Evolutionary conservation across 1,284 basidiomycete genomes (phyloP).

Genomic region (Microbotryum violaceum): DNA sequence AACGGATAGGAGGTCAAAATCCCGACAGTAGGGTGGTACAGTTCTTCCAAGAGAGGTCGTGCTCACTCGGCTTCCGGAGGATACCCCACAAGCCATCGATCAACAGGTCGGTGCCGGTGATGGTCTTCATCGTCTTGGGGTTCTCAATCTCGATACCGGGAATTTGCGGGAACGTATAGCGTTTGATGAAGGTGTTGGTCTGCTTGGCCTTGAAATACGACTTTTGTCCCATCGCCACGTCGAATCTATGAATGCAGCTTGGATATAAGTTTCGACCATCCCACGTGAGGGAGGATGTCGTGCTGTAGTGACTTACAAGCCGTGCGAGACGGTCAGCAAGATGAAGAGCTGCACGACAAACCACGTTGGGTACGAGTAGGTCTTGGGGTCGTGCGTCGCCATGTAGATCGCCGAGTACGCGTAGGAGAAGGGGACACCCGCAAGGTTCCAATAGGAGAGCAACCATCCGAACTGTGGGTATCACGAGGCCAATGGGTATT

Average conservation of each 20-base stretch:
- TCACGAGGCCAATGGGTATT: not conserved
- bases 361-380: conserved; percentile 75
- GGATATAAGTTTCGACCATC: conserved; percentile 10
- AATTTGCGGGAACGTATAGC: conserved; percentile 88
- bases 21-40: conserved; percentile 13
- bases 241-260: conserved; percentile 55
- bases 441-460: conserved; percentile 64
- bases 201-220: conserved; percentile 96
- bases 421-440: conserved; percentile 73
- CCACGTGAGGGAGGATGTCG: not conserved
- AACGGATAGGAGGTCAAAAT: conserved; percentile 1
- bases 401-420: conserved; percentile 97
- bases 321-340: conserved; percentile 77
- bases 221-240: conserved; percentile 94
- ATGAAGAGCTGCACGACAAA: conserved; percentile 63
- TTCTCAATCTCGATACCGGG: conserved; percentile 80
- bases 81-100: conserved; percentile 85
- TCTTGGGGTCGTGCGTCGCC: conserved; percentile 81
- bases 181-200: conserved; percentile 67
- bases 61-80: conserved; percentile 71
- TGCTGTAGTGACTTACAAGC: conserved; percentile 52
- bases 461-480: conserved; percentile 33
- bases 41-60: too few species aligned
- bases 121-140: conserved; percentile 86
- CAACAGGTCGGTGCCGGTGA: conserved; percentile 62